Evolutionary conservation across 805 yeast genomes (phyloP).

Genomic region (Maudiozyma pseudohumilis): DNA sequence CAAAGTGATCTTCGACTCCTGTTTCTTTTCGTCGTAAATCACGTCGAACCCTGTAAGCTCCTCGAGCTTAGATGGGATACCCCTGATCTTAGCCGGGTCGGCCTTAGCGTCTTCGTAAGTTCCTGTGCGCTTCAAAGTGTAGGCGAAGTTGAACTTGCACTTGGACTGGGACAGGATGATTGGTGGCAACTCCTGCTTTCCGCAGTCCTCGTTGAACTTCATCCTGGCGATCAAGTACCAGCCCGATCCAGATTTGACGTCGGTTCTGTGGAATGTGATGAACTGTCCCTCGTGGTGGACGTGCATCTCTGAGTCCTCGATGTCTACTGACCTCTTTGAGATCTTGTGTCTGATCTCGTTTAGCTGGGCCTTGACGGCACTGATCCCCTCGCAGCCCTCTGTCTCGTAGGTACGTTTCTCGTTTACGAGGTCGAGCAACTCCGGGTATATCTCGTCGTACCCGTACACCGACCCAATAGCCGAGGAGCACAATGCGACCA

Average conservation of each 20-base stretch:
- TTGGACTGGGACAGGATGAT: slow-evolving; percentile 49
- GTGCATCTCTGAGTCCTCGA: slow-evolving; percentile 76
- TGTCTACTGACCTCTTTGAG: slow-evolving; percentile 37
- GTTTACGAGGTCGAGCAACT: slow-evolving; percentile 65
- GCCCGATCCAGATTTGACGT: slow-evolving; percentile 78
- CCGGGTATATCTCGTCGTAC: slow-evolving; percentile 85
- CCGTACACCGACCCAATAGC: slow-evolving; percentile 94
- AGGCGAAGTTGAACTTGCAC: slow-evolving; percentile 49
- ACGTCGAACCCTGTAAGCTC: slow-evolving; percentile 43
- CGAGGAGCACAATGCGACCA: slow-evolving; percentile 85
- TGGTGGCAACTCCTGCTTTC: slow-evolving; percentile 48
- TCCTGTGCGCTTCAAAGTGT: slow-evolving; percentile 44
- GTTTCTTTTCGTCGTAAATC: slow-evolving; percentile 32
- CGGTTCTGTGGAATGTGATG: slow-evolving; percentile 80
- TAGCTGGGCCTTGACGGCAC: slow-evolving; percentile 53
- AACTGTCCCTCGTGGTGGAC: slow-evolving; percentile 90
- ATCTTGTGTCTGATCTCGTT: slow-evolving; percentile 49
- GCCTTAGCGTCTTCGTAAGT: slow-evolving; percentile 32
- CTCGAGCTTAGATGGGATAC: slow-evolving; percentile 56
- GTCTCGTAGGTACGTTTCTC: slow-evolving; percentile 58
- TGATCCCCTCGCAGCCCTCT: slow-evolving; percentile 50
- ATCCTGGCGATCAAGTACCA: slow-evolving; percentile 83
- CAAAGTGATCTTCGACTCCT: slow-evolving; percentile 44
- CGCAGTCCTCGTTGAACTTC: slow-evolving; percentile 45
- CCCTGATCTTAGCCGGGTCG: slow-evolving; percentile 37